These are phyloP conservation scores for Echium plantagineum DNA, from an alignment of 257 asterid species.

Conservation along the genomic window DNA sequence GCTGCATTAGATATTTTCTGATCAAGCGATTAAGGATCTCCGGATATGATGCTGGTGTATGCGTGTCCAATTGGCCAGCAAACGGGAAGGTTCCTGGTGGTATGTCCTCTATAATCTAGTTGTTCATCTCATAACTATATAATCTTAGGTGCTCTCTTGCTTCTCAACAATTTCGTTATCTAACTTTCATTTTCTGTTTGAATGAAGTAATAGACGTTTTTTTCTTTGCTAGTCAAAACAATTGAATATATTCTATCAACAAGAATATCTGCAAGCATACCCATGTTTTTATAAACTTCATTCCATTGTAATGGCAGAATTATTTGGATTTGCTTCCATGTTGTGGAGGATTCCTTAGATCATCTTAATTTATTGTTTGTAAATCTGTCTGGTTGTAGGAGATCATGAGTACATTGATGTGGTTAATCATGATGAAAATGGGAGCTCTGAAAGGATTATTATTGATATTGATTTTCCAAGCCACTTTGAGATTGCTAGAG, in stretches of 20 bases:
- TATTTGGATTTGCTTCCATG: background rate
- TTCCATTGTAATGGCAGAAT: background rate
- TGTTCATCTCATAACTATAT: background rate
- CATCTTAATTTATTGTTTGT: background rate
- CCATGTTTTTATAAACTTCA: background rate
- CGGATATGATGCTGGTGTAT: conserved; percentile 71
- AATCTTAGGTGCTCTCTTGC: background rate
- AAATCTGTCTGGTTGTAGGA: conserved; percentile 25
- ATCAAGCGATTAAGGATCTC: conserved; percentile 52
- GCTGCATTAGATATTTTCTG: conserved; percentile 54
- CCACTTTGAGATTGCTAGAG: conserved; percentile 77
- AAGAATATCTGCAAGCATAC: too few relatives aligned
- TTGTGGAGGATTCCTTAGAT: background rate
- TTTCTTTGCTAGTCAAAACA: background rate
- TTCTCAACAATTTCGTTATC: too few relatives aligned
- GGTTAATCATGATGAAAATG: conserved; percentile 22
- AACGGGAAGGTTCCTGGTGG: conserved; percentile 67
- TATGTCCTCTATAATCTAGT: background rate
- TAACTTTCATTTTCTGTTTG: background rate
- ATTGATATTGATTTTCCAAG: conserved; percentile 63
- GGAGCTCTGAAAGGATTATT: conserved; percentile 36
- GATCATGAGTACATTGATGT: conserved; percentile 67
- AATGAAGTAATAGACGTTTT: background rate
- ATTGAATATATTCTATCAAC: too few relatives aligned
- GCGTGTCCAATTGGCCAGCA: conserved; percentile 63